A percentile compares a stretch with the other conserved stretches of the same genome.
Conservation (phyloP, 345 rosid species). For the Sonneratia caseolaris region DNA sequence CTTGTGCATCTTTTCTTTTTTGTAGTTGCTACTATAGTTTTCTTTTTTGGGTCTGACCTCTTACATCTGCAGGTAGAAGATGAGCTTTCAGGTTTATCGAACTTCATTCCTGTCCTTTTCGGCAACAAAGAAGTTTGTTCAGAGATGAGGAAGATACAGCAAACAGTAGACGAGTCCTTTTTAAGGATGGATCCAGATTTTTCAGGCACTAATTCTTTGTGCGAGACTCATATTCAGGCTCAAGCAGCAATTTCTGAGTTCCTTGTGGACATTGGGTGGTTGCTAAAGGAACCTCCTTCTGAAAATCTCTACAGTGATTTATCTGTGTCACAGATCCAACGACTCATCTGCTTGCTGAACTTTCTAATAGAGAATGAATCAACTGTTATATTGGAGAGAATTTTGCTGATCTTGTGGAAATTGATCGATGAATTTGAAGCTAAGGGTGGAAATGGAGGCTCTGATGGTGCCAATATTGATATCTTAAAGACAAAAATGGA, state of each 20-base stretch:
- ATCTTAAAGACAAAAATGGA: slow-evolving; percentile 38
- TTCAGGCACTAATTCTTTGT: slow-evolving; percentile 22
- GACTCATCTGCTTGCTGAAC: slow-evolving; percentile 44
- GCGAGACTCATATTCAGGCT: slow-evolving; percentile 31
- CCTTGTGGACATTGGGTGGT: slow-evolving; percentile 77
- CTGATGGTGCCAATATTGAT: slow-evolving; percentile 28
- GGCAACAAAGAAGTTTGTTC: slow-evolving; percentile 63
- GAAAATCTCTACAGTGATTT: slow-evolving; percentile 33
- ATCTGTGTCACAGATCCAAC: slow-evolving; percentile 52
- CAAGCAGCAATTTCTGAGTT: slow-evolving; percentile 53
- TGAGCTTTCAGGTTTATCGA: slow-evolving; percentile 67
- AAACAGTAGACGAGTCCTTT: slow-evolving; percentile 38
- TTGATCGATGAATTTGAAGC: slow-evolving; percentile 28
- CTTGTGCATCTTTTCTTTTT: background rate
- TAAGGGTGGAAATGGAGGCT: slow-evolving; percentile 18
- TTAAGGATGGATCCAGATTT: slow-evolving; percentile 6
- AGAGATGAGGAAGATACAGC: slow-evolving; percentile 62
- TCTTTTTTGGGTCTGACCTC: background rate
- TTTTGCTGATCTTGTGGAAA: slow-evolving; percentile 41
- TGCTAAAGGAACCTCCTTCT: slow-evolving; percentile 50
- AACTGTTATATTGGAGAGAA: slow-evolving; percentile 39
- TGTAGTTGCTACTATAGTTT: too few relatives aligned
- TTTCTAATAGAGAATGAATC: slow-evolving; percentile 50
- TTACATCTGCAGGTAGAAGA: slow-evolving; percentile 59
- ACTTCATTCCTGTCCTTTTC: slow-evolving; percentile 72